Conservation (phyloP, 495 filamentous ascomycete genomes). For the Talaromyces liani region DNA sequence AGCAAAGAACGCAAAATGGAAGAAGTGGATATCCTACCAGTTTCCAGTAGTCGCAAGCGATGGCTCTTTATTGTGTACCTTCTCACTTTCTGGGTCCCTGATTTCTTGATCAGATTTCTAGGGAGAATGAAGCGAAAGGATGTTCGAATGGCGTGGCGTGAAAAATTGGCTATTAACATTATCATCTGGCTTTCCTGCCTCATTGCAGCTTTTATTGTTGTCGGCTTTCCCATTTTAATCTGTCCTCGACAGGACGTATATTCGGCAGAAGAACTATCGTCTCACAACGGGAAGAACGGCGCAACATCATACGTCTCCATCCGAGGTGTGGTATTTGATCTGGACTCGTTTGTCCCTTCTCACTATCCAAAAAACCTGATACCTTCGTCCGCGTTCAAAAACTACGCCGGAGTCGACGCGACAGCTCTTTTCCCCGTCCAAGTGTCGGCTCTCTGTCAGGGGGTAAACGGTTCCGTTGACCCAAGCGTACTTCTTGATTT, state of each 20-base stretch:
- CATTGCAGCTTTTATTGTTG: slow-evolving; percentile 77
- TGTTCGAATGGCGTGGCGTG: slow-evolving; percentile 88
- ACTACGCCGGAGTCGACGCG: slow-evolving; percentile 82
- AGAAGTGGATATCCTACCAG: slow-evolving; percentile 76
- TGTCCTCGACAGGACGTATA: slow-evolving; percentile 89
- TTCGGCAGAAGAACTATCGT: slow-evolving; percentile 67
- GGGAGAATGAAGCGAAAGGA: slow-evolving; percentile 90
- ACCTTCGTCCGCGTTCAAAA: slow-evolving; percentile 53
- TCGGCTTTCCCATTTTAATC: slow-evolving; percentile 78
- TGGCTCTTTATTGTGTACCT: slow-evolving; percentile 87
- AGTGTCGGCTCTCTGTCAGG: slow-evolving; percentile 85
- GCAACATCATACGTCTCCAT: slow-evolving; percentile 64
- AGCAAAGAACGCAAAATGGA: slow-evolving; percentile 84
- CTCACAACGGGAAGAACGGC: slow-evolving; percentile 65
- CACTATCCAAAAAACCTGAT: slow-evolving; percentile 76
- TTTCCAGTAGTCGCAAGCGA: slow-evolving; percentile 76
- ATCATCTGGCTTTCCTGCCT: slow-evolving; percentile 89
- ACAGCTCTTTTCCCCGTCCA: slow-evolving; percentile 89
- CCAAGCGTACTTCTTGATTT: slow-evolving; percentile 75
- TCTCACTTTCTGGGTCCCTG: slow-evolving; percentile 81
- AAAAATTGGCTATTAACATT: slow-evolving; percentile 97
- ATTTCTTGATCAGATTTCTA: slow-evolving; percentile 69
- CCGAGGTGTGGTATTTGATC: slow-evolving; percentile 82
- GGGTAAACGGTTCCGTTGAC: slow-evolving; percentile 57
- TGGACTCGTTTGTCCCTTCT: slow-evolving; percentile 60